Base-by-base conservation (phyloP, 495 filamentous ascomycete species). In the Paragyromitra xinjiangensis region DNA sequence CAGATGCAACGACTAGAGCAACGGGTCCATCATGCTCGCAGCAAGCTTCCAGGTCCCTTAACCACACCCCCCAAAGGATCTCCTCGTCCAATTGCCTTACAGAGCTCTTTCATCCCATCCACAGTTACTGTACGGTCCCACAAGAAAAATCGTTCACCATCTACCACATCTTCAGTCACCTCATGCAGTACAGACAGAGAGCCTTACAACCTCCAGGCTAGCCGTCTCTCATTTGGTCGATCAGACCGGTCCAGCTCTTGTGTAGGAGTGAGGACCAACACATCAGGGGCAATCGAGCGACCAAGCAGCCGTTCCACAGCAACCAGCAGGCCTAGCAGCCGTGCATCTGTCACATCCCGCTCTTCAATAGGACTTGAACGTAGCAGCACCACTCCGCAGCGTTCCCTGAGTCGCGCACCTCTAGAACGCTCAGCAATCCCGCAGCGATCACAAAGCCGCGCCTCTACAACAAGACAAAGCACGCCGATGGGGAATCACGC, bases 1-100 rank as follows among this genome's bases (percentile, higher is more conserved):
- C 95, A 98, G 84, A 98, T 99, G 96, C 93, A 97, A 83, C 90
- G 91, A 75, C 89, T 99, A 51, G 96, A 98, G 83, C 92, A 94
- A 71, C 88, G 95, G 40, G 94, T 99, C 6, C 94, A 98, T 62
- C 93, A 92, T n/a, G 95, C 92, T 29, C 90, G 93, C 75, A 97
- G 94, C 42, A 97, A 97, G 83, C 88, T 99, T 2, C 95, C 95
- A 0, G 92, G 89, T 4, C 93, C 93, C 9, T 88, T 88, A 14
- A 88, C 85, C 63, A 94, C 93, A 1, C 94, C 95, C 5, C 93
- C 94, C n/a, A 91, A 91, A 37, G 86, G 88, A 37, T 95, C 93
- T 1, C 93, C 94, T 9, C 89, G 91, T 39, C 74, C 58, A 19
- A 62, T 48, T 11, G 44, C 40, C 14, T 39, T 71, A 62, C 68